A percentile compares a stretch with the other conserved stretches of the same genome.
These are phyloP conservation scores for Citrus maxima DNA, from an alignment of 345 rosid species.

Conservation along the genomic window DNA sequence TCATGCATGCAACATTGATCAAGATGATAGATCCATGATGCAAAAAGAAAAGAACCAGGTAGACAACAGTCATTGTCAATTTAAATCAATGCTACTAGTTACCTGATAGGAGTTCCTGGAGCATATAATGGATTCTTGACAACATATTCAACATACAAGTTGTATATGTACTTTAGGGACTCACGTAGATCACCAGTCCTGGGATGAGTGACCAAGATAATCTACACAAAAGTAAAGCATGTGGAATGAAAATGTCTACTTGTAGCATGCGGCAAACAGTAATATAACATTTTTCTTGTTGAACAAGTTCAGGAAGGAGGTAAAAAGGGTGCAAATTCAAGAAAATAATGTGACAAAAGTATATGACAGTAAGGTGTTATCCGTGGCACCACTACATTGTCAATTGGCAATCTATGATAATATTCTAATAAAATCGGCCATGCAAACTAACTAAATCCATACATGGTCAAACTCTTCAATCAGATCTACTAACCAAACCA, in stretches of 20 bases:
- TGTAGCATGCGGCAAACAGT: not conserved
- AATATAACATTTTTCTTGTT: not conserved
- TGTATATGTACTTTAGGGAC: constrained; percentile 75
- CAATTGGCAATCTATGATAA: not conserved
- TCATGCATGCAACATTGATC: not conserved
- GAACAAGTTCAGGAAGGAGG: not conserved
- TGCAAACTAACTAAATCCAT: not conserved
- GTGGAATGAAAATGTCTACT: not conserved
- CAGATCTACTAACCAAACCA: not conserved
- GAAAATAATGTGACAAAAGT: not conserved
- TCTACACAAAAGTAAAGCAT: constrained; percentile 31
- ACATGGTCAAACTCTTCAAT: not conserved
- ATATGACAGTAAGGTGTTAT: not conserved
- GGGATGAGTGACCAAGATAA: constrained; percentile 89
- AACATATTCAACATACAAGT: constrained; percentile 85
- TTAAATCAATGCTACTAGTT: constrained; percentile 14
- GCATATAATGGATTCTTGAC: constrained; percentile 74
- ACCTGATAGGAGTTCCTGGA: constrained; percentile 87
- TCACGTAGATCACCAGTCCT: constrained; percentile 85
- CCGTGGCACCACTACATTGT: not conserved
- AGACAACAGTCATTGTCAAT: not conserved
- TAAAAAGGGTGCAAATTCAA: not conserved
- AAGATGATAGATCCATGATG: not conserved
- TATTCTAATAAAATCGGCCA: not conserved
- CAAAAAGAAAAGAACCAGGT: not conserved